Evolutionary conservation across 2,329 filamentous ascomycete species (phyloP).

Genomic region (Arachnomyces sp.): DNA sequence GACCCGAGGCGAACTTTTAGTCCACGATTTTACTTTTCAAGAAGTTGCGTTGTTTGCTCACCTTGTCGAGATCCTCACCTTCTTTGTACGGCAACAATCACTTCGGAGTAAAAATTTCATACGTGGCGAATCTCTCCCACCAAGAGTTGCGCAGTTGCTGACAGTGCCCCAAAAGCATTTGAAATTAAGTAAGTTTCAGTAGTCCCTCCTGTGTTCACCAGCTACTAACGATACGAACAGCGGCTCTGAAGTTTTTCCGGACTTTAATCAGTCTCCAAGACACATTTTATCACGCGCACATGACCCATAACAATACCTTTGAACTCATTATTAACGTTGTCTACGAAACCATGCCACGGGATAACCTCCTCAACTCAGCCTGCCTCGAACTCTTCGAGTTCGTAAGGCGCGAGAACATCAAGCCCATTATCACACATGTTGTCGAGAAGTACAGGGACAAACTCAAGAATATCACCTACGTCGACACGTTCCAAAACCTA

Average conservation of each 20-base stretch:
- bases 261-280: constrained; percentile 78
- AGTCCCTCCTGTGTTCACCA: not conserved
- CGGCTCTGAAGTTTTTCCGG: constrained; percentile 88
- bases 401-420: constrained; percentile 73
- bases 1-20: constrained; percentile 25
- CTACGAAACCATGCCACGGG: constrained; percentile 74
- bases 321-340: constrained; percentile 79
- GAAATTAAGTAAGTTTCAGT: constrained; percentile 62
- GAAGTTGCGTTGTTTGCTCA: constrained; percentile 87
- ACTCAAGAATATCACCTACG: constrained; percentile 65
- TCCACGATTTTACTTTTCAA: constrained; percentile 66
- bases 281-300: constrained; percentile 80
- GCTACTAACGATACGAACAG: constrained; percentile 33
- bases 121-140: constrained; percentile 65
- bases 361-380: constrained; percentile 88
- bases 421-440: constrained; percentile 71
- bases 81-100: constrained; percentile 84
- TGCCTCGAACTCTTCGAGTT: constrained; percentile 91
- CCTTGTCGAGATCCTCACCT: constrained; percentile 84
- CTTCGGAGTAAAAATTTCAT: constrained; percentile 84
- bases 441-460: constrained; percentile 77
- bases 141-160: constrained; percentile 74
- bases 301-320: constrained; percentile 72
- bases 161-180: constrained; percentile 81
- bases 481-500: constrained; percentile 74